phyloP scores from a whole-genome alignment of 192 early-diverging fungal species.

The Phlyctochytrium planicorne region DNA sequence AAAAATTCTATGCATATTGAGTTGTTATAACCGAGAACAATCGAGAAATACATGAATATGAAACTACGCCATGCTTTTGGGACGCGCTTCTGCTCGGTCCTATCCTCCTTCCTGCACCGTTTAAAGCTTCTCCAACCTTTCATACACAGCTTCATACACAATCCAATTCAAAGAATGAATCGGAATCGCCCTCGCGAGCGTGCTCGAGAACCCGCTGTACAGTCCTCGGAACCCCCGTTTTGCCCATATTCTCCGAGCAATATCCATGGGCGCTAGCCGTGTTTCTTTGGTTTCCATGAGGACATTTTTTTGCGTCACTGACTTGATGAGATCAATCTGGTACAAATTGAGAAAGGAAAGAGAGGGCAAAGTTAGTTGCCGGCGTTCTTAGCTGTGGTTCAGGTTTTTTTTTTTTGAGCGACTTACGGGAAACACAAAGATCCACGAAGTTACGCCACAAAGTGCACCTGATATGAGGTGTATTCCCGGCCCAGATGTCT shows the following conservation, averaged over 20 bases:
- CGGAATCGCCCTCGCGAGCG: neutral
- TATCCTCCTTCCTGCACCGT: no score
- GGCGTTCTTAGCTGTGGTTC: no score
- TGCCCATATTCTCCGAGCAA: neutral
- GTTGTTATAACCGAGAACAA: no score
- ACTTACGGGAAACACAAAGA: conserved; percentile 45
- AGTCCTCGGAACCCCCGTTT: neutral
- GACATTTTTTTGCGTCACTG: conserved; percentile 42
- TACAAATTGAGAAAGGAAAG: neutral
- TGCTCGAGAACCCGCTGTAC: neutral
- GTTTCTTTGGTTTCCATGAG: conserved; percentile 1
- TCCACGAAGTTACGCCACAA: conserved; percentile 38
- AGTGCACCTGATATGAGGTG: conserved; percentile 41
- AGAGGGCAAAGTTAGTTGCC: no score
- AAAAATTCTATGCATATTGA: no score
- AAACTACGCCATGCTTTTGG: no score
- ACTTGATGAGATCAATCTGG: conserved; percentile 29
- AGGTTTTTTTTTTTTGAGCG: no score
- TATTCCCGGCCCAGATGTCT: conserved; percentile 14
- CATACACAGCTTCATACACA: neutral
- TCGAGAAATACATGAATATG: no score
- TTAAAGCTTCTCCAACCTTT: neutral
- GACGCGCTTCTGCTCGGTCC: no score
- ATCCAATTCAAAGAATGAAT: neutral
- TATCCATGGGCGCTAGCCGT: neutral